Evolutionary conservation across 1,284 basidiomycete species (phyloP), one percentile per base, ranked within the genome.

Genomic region (Rhodotorula sp.): DNA sequence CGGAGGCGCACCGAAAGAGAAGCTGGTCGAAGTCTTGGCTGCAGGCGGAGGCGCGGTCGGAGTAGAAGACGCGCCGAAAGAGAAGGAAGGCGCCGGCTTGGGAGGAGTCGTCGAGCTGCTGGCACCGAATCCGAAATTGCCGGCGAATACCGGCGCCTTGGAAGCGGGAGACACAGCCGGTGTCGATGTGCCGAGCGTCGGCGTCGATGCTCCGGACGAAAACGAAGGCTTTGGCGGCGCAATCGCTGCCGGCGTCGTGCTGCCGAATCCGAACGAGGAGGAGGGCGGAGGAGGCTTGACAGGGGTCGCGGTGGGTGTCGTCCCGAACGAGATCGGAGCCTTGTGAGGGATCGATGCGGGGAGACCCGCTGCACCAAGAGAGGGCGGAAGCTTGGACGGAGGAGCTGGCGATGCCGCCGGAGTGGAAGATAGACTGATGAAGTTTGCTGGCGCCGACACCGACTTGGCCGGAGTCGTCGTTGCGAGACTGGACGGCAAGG

Each of bases 1-100:
- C 5, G 16, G 48, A 8, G 28, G 21, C 19, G 52, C 45, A 10
- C 66, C 66, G n/a, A 68, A 68, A 6, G 66, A 68, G 43, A 63
- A 59, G 38, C 43, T n/a, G n/a, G 23, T n/a, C 31, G 34, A 38
- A 5, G 60, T 23, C 62, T 62, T 62, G 8, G 62, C 14, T 26
- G 61, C 18, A 15, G 61, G 15, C 8, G 34, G 6, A 50, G 49
- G 34, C 21, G 49, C n/a, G 3, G 49, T 28, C 50, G 50, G n/a
- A n/a, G 31, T 34, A 38, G 47, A 45, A 28, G 34, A 48, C 6
- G 18, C 60, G 14, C 21, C 61, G 50, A 62, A 54, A 5, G 50
- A 54, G 50, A 54, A 54, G 23, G 34, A 52, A 43, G 38, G 38
- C 38, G 38, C 38, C 38, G 38, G 38, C 38, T 43, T 43, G 38